phyloP scores from a whole-genome alignment of 2,329 filamentous ascomycete genomes.

The Coniochaeta hoffmannii region DNA sequence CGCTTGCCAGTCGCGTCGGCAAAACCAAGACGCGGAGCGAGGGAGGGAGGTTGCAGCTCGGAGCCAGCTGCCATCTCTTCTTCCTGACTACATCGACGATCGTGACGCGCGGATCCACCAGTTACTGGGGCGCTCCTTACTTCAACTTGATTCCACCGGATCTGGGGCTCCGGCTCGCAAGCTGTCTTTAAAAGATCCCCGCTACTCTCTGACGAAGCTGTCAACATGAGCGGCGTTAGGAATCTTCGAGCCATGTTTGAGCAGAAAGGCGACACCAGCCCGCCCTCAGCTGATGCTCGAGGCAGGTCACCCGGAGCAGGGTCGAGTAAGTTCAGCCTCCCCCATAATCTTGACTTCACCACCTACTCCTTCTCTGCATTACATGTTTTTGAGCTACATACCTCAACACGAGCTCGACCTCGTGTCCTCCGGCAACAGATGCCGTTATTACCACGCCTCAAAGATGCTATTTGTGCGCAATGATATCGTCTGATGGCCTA shows the following conservation, averaged over 20 bases:
- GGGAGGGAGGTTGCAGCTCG: not conserved
- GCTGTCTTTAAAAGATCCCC: not conserved
- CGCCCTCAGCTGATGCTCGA: slow-evolving; percentile 52
- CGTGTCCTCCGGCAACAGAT: not conserved
- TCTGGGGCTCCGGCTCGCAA: not conserved
- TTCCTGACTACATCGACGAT: not conserved
- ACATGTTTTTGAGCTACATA: slow-evolving; percentile 5
- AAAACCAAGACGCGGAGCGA: not conserved
- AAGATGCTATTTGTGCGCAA: not conserved
- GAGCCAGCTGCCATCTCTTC: not conserved
- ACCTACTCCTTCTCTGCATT: slow-evolving; percentile 14
- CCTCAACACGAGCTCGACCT: not conserved
- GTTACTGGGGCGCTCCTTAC: not conserved
- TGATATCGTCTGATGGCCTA: not conserved
- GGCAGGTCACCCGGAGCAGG: slow-evolving; percentile 57
- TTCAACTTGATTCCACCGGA: not conserved
- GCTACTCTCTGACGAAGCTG: slow-evolving; percentile 14
- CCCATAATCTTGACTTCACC: not conserved
- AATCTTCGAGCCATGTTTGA: slow-evolving; percentile 78
- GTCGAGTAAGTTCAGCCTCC: slow-evolving; percentile 34
- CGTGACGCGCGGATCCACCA: not conserved
- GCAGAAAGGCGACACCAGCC: slow-evolving; percentile 58
- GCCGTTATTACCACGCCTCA: not conserved
- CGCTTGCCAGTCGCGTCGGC: not conserved
- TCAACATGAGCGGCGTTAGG: slow-evolving; percentile 59